A percentile compares a stretch with the other conserved stretches of the same genome.
These are phyloP conservation scores for Colletotrichum endophyticum DNA, from an alignment of 2,329 filamentous ascomycete species.

Conservation along the genomic window DNA sequence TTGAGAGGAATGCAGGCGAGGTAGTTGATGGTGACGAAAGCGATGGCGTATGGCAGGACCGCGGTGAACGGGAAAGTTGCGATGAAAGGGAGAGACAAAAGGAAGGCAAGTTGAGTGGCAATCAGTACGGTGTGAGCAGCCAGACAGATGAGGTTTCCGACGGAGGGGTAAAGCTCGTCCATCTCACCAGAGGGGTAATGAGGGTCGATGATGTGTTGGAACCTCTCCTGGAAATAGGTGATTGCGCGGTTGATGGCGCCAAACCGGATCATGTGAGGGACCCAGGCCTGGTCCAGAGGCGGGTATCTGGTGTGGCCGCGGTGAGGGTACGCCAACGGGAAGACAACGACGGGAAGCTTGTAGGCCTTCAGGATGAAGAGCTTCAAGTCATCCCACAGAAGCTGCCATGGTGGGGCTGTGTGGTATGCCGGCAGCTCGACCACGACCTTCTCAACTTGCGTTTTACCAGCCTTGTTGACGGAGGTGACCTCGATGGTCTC, in stretches of 20 bases:
- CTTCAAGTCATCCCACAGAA: neutral
- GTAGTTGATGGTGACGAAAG: neutral
- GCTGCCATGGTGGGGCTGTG: neutral
- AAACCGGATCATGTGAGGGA: neutral
- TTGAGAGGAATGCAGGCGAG: neutral
- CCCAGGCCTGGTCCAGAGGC: neutral
- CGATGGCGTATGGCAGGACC: neutral
- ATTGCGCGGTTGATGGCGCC: neutral
- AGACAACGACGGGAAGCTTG: neutral
- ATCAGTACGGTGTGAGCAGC: neutral
- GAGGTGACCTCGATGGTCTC: neutral
- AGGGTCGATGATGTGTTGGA: neutral
- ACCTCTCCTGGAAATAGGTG: neutral
- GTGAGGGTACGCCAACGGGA: neutral
- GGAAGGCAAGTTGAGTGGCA: neutral
- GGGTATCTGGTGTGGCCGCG: neutral
- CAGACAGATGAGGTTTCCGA: neutral
- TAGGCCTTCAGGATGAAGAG: neutral
- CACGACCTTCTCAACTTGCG: neutral
- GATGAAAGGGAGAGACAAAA: neutral
- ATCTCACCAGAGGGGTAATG: neutral
- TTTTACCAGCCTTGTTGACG: neutral
- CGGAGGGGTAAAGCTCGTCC: slow-evolving; percentile 12
- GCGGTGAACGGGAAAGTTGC: neutral
- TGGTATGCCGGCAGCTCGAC: neutral